A percentile compares a stretch with the other conserved stretches of the same genome.
phyloP scores from a whole-genome alignment of 306 rosid genomes.

The Sphenostylis stenocarpa region DNA sequence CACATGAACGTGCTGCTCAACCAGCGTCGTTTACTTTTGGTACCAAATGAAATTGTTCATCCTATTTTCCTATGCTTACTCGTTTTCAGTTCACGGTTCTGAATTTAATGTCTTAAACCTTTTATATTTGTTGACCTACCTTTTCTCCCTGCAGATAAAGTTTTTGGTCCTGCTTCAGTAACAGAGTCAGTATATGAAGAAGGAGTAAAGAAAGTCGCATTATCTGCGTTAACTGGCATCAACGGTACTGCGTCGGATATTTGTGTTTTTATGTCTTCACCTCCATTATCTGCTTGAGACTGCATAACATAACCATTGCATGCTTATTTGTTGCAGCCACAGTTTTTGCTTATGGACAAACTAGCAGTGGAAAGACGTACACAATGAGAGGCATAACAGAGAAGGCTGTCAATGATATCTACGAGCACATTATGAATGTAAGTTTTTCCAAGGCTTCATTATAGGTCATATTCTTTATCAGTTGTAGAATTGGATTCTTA shows the following conservation, averaged over 20 bases:
- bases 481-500: neutral
- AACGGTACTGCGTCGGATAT: constrained; percentile 57
- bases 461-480: neutral
- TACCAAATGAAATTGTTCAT: constrained; percentile 33
- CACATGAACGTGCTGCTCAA: constrained; percentile 71
- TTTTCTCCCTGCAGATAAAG: constrained; percentile 70
- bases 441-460: constrained; percentile 28
- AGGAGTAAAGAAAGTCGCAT: constrained; percentile 91
- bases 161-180: constrained; percentile 67
- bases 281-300: neutral
- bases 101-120: neutral
- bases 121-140: constrained; percentile 18
- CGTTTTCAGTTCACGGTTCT: neutral
- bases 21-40: constrained; percentile 81
- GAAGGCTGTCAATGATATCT: constrained; percentile 94
- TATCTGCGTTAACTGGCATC: constrained; percentile 93
- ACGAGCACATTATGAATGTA: constrained; percentile 82
- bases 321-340: constrained; percentile 66
- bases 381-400: constrained; percentile 99
- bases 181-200: constrained; percentile 92
- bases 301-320: constrained; percentile 6
- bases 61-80: neutral
- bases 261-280: neutral
- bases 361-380: constrained; percentile 98
- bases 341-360: constrained; percentile 97